phyloP scores from a whole-genome alignment of 805 yeast species.

The Lachancea dasiensis region DNA sequence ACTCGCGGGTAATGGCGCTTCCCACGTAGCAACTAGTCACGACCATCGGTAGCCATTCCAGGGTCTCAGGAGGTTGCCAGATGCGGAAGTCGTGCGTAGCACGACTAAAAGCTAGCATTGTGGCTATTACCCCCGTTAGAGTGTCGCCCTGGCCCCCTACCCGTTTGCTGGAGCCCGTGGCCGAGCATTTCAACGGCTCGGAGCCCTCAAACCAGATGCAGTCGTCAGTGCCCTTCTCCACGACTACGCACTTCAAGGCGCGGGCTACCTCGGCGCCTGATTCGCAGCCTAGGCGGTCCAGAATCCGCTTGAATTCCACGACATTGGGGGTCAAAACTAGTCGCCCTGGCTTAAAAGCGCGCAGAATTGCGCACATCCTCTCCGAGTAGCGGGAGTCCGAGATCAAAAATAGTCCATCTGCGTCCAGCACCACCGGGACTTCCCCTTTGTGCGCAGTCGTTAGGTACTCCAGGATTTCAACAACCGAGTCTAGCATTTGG shows the following conservation, averaged over 20 bases:
- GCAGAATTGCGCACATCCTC: conserved; percentile 30
- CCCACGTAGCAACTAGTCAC: conserved; percentile 69
- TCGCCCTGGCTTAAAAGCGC: conserved; percentile 44
- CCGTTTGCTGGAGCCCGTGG: conserved; percentile 65
- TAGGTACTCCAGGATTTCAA: conserved; percentile 42
- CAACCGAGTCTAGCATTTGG: conserved; percentile 55
- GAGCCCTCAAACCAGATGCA: conserved; percentile 38
- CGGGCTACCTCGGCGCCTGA: conserved; percentile 24
- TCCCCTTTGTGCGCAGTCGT: conserved; percentile 46
- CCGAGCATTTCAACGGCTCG: conserved; percentile 39
- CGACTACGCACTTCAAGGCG: conserved; percentile 25
- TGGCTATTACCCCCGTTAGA: conserved; percentile 76
- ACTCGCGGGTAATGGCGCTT: conserved; percentile 55
- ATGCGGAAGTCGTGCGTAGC: conserved; percentile 51
- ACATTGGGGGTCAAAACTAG: conserved; percentile 87
- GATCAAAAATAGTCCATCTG: conserved; percentile 75
- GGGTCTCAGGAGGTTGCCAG: conserved; percentile 46
- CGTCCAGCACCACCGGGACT: conserved; percentile 79
- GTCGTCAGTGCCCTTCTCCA: conserved; percentile 72
- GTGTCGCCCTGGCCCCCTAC: conserved; percentile 98
- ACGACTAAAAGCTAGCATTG: conserved; percentile 73
- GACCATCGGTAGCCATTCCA: conserved; percentile 32
- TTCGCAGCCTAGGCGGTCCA: conserved; percentile 41
- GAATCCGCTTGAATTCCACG: conserved; percentile 70
- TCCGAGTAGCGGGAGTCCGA: conserved; percentile 36